Evolutionary conservation across 345 rosid species (phyloP).

Genomic region (Turritis glabra): DNA sequence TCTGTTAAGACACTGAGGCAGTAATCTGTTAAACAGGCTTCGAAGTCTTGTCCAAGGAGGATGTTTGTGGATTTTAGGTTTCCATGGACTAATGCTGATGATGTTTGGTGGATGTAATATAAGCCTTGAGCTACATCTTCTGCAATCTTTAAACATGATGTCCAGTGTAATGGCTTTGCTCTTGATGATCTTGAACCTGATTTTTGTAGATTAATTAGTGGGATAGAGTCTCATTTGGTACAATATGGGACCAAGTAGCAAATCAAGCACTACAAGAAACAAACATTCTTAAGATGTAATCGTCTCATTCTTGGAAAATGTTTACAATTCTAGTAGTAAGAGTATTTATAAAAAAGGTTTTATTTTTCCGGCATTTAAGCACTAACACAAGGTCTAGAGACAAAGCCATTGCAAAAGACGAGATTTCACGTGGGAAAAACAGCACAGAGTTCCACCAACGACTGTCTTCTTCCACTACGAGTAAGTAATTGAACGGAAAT

Average conservation of each 20-base stretch:
- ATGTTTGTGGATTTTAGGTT: conserved; percentile 86
- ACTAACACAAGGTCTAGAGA: conserved; percentile 28
- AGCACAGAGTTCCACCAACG: conserved; percentile 40
- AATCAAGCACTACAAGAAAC: conserved; percentile 6
- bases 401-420: conserved; percentile 35
- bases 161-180: conserved; percentile 95
- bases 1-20: conserved; percentile 72
- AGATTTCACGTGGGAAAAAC: conserved; percentile 38
- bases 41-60: conserved; percentile 88
- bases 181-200: conserved; percentile 84
- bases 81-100: conserved; percentile 80
- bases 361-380: conserved; percentile 22
- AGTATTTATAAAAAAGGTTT: not conserved
- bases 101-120: conserved; percentile 82
- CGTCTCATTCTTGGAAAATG: not conserved
- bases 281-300: conserved; percentile 30
- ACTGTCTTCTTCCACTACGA: conserved; percentile 33
- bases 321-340: not conserved
- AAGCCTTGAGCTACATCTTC: conserved; percentile 94
- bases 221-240: not conserved
- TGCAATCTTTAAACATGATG: conserved; percentile 96
- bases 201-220: not conserved
- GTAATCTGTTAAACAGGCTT: conserved; percentile 89
- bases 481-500: not conserved
- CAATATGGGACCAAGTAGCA: conserved; percentile 5